phyloP scores from a whole-genome alignment of 306 rosid genomes.

The Malus sylvestris region DNA sequence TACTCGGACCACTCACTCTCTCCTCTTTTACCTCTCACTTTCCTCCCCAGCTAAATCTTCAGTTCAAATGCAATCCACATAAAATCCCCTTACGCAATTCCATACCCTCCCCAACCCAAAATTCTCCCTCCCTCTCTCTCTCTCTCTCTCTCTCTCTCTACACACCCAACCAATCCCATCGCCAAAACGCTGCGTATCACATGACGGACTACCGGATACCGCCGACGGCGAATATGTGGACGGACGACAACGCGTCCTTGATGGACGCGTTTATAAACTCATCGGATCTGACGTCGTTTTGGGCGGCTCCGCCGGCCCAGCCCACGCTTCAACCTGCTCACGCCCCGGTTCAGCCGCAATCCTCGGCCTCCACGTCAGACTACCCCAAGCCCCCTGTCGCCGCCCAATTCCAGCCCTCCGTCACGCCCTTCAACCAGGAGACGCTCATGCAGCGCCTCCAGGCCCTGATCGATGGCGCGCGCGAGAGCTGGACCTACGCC shows the following conservation, averaged over 20 bases:
- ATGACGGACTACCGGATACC: slow-evolving; percentile 51
- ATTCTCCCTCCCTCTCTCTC: not conserved
- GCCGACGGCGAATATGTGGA: slow-evolving; percentile 69
- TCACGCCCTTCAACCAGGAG: slow-evolving; percentile 59
- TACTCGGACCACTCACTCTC: not conserved
- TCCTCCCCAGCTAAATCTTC: slow-evolving; percentile 5
- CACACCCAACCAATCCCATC: no score
- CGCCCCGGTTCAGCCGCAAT: slow-evolving; percentile 9
- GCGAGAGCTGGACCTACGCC: slow-evolving; percentile 82
- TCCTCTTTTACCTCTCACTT: not conserved
- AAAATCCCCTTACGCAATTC: slow-evolving; percentile 21
- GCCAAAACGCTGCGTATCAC: slow-evolving; percentile 8
- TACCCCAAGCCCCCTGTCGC: slow-evolving; percentile 10
- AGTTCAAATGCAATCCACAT: slow-evolving; percentile 29
- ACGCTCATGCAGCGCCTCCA: slow-evolving; percentile 86
- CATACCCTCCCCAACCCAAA: not conserved
- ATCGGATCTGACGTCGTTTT: slow-evolving; percentile 70
- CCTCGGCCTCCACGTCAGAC: slow-evolving; percentile 52
- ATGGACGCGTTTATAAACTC: slow-evolving; percentile 83
- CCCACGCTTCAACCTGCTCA: not conserved
- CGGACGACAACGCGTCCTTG: slow-evolving; percentile 76
- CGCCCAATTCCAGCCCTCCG: slow-evolving; percentile 19
- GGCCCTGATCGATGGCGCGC: slow-evolving; percentile 64
- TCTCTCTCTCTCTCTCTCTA: not conserved
- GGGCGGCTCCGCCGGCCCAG: slow-evolving; percentile 26